phyloP scores from a whole-genome alignment of 352 stramenopile genomes.

The Elongisporangium prolatum region DNA sequence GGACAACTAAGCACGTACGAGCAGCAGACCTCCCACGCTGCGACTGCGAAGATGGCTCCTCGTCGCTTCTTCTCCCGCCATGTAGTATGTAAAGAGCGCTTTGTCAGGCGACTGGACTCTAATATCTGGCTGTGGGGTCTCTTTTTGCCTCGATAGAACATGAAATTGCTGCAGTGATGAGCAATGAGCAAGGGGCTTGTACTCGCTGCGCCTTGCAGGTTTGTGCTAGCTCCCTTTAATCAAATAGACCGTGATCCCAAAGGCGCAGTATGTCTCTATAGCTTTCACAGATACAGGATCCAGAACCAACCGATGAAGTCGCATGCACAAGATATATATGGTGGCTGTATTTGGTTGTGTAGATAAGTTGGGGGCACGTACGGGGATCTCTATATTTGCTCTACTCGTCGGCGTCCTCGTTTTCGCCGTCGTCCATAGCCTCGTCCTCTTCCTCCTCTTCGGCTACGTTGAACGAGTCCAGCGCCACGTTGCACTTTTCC shows the following conservation, averaged over 20 bases:
- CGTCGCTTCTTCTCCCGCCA: not conserved
- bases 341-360: not conserved
- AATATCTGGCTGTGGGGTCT: not conserved
- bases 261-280: not conserved
- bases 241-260: not conserved
- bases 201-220: not conserved
- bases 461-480: conserved; percentile 69
- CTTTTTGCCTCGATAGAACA: not conserved
- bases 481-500: conserved; percentile 80
- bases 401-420: conserved; percentile 35
- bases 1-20: conserved; percentile 28
- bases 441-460: conserved; percentile 49
- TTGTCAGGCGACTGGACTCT: not conserved
- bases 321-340: not conserved
- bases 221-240: not conserved
- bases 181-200: not conserved
- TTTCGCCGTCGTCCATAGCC: conserved; percentile 32
- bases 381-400: conserved; percentile 39
- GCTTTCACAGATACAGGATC: too few relatives aligned
- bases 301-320: too few relatives aligned
- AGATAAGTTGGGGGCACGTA: not conserved
- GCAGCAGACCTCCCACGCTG: conserved; percentile 1
- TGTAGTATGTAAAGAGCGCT: not conserved
- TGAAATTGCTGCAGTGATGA: not conserved
- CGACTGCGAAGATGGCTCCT: not conserved